phyloP scores from a whole-genome alignment of 139 green algal genomes.

The Auxenochlorella pyrenoidosa region DNA sequence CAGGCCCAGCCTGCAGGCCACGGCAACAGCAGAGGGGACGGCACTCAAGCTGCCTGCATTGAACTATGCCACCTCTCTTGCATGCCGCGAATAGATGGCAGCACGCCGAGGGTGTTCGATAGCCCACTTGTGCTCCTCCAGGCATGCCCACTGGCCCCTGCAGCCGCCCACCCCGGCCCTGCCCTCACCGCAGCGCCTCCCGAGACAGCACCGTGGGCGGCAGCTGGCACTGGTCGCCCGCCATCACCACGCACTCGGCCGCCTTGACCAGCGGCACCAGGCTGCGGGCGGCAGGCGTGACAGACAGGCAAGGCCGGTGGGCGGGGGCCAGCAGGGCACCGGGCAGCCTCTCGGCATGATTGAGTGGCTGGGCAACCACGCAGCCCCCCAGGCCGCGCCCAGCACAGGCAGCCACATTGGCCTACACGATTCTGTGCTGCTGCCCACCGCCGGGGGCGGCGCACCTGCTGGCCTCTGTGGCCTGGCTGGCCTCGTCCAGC shows the following conservation, averaged over 20 bases:
- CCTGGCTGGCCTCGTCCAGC: conserved; percentile 95
- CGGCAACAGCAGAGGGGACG: neutral
- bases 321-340: neutral
- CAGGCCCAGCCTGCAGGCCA: conserved; percentile 54
- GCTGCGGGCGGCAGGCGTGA: conserved; percentile 30
- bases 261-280: conserved; percentile 86
- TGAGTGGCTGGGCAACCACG: neutral
- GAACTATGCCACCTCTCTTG: neutral
- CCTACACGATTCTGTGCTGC: neutral
- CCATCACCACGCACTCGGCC: conserved; percentile 86
- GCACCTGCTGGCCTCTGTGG: conserved; percentile 79
- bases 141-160: neutral
- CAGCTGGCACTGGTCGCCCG: conserved; percentile 78
- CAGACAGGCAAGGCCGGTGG: neutral
- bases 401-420: neutral
- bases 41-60: too few relatives aligned
- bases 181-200: conserved; percentile 14
- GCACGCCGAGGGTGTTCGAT: too few relatives aligned
- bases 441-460: neutral
- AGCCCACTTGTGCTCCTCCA: too few relatives aligned
- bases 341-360: neutral
- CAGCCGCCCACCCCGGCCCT: neutral
- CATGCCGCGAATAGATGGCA: neutral
- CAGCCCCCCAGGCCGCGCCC: neutral
- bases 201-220: conserved; percentile 24